Base-by-base conservation (phyloP, 768 basidiomycete species). In the Chalciporus chontae region DNA sequence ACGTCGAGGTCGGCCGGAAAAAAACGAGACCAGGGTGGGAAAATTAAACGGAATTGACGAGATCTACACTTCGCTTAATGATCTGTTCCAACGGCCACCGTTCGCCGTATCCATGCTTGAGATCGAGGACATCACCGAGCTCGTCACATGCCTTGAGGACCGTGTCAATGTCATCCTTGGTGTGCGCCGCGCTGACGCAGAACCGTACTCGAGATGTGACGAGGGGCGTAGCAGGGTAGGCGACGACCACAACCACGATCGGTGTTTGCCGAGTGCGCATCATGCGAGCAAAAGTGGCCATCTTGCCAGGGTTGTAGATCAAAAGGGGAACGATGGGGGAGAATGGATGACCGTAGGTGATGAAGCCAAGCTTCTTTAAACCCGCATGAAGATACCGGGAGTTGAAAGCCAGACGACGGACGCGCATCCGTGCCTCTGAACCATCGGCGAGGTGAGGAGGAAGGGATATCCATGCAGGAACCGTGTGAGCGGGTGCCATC, bases 271-370 rank as follows among this genome's bases (percentile, higher is more conserved):
- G 76, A 37, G 68, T 60, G 56, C 80, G 77, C 93, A 97, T 96
- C 78, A 95, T 77, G 23, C 89, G 79, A 56, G 87, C 86, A 76
- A 97, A 95, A 63, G 87, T 77, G 52, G 80, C 79, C 91, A 97
- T 92, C 74, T 96, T 97, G 45, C 89, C 94, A 0, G 90, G 90
- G 66, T 91, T 83, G 78, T 92, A 98, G 27, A 98, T 71, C 44
- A 99, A 75, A 40, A 98, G 74, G 0, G 96, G 95, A 4, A 98
- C 87, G 59, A 99, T 90, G 2, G 96, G 95, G 23, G 91, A 93
- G 57, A 91, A 84, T 31, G 84, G 80, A 68, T 90, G 84, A 0
- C 95, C 95, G 61, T 94, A 96, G 6, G 90, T 90, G 73, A 99
- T 95, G 77, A 99, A 99, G 0, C 96, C 96, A 29, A 99, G 82